A percentile compares a stretch with the other conserved stretches of the same genome.
phyloP scores from a whole-genome alignment of 371 early-diverging fungal species.

The Apophysomyces sp. region DNA sequence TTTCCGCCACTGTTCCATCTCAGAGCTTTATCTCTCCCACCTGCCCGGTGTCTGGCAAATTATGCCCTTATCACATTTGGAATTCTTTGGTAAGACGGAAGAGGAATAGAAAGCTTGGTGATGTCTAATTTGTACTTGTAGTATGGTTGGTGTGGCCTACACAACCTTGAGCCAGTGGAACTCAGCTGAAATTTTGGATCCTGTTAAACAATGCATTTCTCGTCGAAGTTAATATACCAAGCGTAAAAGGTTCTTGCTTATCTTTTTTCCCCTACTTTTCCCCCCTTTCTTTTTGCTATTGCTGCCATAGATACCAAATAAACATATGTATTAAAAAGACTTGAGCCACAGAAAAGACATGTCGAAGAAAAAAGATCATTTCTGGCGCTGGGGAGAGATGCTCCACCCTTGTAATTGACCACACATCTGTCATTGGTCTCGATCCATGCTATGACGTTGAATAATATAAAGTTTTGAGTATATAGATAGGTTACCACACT shows the following conservation, averaged over 20 bases:
- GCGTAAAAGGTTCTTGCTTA: background rate
- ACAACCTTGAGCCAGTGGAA: constrained; percentile 44
- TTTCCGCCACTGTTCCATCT: constrained; percentile 85
- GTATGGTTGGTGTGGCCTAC: constrained; percentile 34
- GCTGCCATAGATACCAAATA: background rate
- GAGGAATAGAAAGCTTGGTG: background rate
- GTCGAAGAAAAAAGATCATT: too few species aligned
- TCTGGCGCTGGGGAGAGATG: too few species aligned
- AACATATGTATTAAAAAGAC: too few species aligned
- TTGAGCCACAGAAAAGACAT: too few species aligned
- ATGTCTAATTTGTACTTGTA: constrained; percentile 3
- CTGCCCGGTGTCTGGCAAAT: constrained; percentile 46
- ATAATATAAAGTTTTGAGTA: background rate
- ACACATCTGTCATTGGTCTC: background rate
- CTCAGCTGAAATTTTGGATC: constrained; percentile 39
- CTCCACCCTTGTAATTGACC: background rate
- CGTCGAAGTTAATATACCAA: constrained; percentile 25
- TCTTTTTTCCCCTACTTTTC: background rate
- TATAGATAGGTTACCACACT: background rate
- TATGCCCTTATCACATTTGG: constrained; percentile 68
- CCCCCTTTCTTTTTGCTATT: background rate
- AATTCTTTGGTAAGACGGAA: constrained; percentile 48
- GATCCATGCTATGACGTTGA: background rate
- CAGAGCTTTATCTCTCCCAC: constrained; percentile 53
- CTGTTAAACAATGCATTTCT: constrained; percentile 39